Conservation (phyloP, 768 basidiomycete genomes). For the Suillus bovinus region DNA sequence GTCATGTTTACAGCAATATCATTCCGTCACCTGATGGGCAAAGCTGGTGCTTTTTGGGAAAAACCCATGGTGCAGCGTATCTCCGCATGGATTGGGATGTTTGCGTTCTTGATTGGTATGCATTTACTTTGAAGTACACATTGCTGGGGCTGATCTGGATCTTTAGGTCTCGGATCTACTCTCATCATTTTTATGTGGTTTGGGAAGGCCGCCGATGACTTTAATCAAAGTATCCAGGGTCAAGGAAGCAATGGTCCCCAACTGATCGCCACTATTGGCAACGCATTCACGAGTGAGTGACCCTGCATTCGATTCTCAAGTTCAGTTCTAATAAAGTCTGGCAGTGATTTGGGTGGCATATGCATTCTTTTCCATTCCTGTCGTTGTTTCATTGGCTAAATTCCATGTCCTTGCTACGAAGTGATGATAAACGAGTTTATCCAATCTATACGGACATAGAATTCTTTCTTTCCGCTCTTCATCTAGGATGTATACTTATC, state of each 20-base stretch:
- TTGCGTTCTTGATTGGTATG: slow-evolving; percentile 74
- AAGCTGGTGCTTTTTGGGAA: slow-evolving; percentile 49
- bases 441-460: not conserved
- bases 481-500: not conserved
- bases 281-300: slow-evolving; percentile 72
- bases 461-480: not conserved
- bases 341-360: slow-evolving; percentile 81
- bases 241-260: slow-evolving; percentile 56
- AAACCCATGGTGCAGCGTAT: slow-evolving; percentile 56
- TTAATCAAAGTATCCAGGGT: slow-evolving; percentile 60
- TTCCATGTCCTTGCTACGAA: slow-evolving; percentile 56
- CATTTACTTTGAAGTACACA: slow-evolving; percentile 8
- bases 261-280: slow-evolving; percentile 62
- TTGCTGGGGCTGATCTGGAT: not conserved
- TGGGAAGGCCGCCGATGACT: slow-evolving; percentile 75
- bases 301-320: not conserved
- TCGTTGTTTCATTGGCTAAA: slow-evolving; percentile 68
- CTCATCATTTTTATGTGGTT: slow-evolving; percentile 80
- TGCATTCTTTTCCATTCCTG: slow-evolving; percentile 69
- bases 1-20: slow-evolving; percentile 64
- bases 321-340: slow-evolving; percentile 7
- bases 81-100: slow-evolving; percentile 74
- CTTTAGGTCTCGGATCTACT: slow-evolving; percentile 64
- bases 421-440: slow-evolving; percentile 26
- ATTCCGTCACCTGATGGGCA: slow-evolving; percentile 64